Evolutionary conservation across 2,329 filamentous ascomycete species (phyloP), one percentile per base, ranked within the genome.

Genomic region (Penicillium sp.): DNA sequence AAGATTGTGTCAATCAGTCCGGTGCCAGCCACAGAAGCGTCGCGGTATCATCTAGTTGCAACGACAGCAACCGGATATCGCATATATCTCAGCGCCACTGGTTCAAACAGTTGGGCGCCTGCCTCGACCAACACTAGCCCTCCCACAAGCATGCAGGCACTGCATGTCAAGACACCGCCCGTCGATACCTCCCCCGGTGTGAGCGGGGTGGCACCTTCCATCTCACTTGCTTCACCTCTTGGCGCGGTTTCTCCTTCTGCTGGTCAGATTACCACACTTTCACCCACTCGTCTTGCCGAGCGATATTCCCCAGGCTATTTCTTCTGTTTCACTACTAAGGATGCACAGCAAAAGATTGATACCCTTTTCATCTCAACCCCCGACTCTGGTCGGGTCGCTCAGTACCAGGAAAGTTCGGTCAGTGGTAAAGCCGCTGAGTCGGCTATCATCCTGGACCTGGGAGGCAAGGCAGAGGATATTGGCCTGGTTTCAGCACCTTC

Each of bases 81-180:
- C 21, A 80, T 98, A 4, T 97, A 93, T 66, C 77, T 98, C 47
- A 97, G 89, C 64, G 88, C 91, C 5, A 95, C 89, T 0, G 85
- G 85, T 56, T 85, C 88, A 17, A 71, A 79, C 77, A 66, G 68
- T 56, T 69, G 72, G 70, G 68, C 72, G 48, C 70, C 73, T 48
- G 75, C 81, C 28, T 78, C 77, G 13, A 78, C 79, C 21, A 76
- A 79, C 19, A 77, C 80, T 7, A 83, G 77, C 51, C 83, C 87
- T 0, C 90, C 93, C 0, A 90, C 87, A 60, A 96, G 88, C 69
- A 96, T 98, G 88, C 90, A 96, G 68, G 83, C 96, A n/a, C 86
- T 94, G 59, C 93, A 95, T 63, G 88, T 98, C 69, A 94, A 93
- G 64, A 95, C 95, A 52, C 93, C 94, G 1, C 93, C 93, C 69